Evolutionary conservation across 257 asterid species (phyloP).

Genomic region (Rubia yunnanensis): DNA sequence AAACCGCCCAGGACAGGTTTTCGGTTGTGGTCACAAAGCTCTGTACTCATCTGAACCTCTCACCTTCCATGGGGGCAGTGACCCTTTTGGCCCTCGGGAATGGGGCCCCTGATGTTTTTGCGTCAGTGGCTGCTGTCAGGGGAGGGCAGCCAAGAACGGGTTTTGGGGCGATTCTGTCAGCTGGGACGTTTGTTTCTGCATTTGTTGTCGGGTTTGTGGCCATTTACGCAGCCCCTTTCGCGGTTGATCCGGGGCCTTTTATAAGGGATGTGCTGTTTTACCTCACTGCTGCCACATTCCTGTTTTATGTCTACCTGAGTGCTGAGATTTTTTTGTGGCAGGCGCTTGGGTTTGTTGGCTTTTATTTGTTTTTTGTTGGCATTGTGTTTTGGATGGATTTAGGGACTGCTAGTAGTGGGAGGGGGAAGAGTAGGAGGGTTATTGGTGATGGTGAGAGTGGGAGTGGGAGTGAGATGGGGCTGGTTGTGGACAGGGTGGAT

Average conservation of each 20-base stretch:
- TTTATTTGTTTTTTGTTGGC: conserved; percentile 82
- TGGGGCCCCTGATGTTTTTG: conserved; percentile 97
- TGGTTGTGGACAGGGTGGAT: conserved; percentile 35
- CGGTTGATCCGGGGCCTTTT: conserved; percentile 79
- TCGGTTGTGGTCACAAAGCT: conserved; percentile 82
- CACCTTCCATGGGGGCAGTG: conserved; percentile 97
- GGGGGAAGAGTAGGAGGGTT: conserved; percentile 14
- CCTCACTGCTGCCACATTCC: conserved; percentile 59
- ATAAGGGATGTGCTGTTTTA: conserved; percentile 88
- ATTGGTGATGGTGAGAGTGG: conserved; percentile 18
- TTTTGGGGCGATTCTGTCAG: conserved; percentile 90
- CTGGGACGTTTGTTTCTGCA: conserved; percentile 95
- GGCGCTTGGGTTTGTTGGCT: conserved; percentile 87
- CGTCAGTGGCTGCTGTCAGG: conserved; percentile 86
- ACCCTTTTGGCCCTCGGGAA: conserved; percentile 90
- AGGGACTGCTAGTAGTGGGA: conserved; percentile 32
- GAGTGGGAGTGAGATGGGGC: conserved; percentile 26
- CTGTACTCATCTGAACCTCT: conserved; percentile 48
- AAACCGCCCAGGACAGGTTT: conserved; percentile 86
- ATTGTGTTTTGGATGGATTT: conserved; percentile 91
- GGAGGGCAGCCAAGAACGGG: conserved; percentile 89
- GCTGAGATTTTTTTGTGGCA: conserved; percentile 98
- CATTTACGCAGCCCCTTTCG: conserved; percentile 73
- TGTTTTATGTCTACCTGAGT: conserved; percentile 90
- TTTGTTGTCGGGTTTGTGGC: conserved; percentile 92